These are phyloP conservation scores for Pythium myriotylum DNA, from an alignment of 352 stramenopile genomes.

Conservation along the genomic window DNA sequence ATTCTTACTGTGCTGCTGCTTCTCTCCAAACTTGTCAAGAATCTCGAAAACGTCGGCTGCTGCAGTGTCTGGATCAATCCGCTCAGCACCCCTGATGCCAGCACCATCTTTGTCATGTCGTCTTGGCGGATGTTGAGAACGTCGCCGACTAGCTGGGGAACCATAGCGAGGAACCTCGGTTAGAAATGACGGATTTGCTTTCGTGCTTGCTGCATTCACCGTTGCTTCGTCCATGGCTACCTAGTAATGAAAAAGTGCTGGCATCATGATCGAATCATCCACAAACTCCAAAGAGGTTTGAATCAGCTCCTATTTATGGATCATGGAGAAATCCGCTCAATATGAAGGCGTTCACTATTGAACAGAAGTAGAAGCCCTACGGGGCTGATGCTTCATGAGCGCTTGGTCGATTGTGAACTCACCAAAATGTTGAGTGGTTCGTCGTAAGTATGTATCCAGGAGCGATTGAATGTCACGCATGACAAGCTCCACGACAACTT, in stretches of 20 bases:
- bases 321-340: background rate
- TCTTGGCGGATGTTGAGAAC: background rate
- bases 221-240: too few species aligned
- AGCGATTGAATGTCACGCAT: constrained; percentile 77
- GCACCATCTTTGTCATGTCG: constrained; percentile 11
- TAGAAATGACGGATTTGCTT: constrained; percentile 5
- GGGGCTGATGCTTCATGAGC: constrained; percentile 38
- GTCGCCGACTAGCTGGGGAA: constrained; percentile 7
- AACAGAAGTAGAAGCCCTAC: constrained; percentile 24
- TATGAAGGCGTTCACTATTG: constrained; percentile 1
- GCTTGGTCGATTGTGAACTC: constrained; percentile 63
- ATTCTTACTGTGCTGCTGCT: constrained; percentile 52
- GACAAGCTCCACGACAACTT: constrained; percentile 77
- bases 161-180: constrained; percentile 7
- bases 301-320: too few species aligned
- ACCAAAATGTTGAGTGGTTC: constrained; percentile 58
- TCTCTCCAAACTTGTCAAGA: constrained; percentile 54
- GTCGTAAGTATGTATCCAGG: constrained; percentile 63
- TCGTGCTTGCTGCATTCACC: background rate
- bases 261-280: too few species aligned
- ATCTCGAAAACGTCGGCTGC: constrained; percentile 48
- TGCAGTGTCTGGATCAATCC: constrained; percentile 3
- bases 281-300: too few species aligned
- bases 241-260: too few species aligned
- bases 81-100: constrained; percentile 6